phyloP scores from a whole-genome alignment of 805 yeast species.

The Zygosaccharomyces siamensis region DNA sequence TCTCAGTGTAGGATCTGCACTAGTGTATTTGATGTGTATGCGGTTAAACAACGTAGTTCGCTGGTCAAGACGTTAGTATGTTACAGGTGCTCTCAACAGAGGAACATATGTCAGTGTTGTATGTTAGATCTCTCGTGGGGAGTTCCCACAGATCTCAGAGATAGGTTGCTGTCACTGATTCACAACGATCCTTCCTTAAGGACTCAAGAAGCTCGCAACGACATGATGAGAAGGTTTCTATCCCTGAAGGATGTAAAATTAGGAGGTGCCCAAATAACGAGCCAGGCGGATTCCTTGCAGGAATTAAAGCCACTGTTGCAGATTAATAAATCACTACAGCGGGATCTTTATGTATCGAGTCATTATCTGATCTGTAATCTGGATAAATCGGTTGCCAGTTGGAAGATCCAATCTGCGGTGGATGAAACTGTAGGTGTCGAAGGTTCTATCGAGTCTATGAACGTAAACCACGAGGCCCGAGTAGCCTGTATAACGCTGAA shows the following conservation, averaged over 20 bases:
- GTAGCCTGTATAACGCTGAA: constrained; percentile 29
- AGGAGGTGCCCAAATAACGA: constrained; percentile 37
- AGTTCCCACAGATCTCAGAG: constrained; percentile 73
- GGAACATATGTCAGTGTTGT: constrained; percentile 86
- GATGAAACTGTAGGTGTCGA: constrained; percentile 29
- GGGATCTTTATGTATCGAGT: constrained; percentile 31
- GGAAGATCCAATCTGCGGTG: constrained; percentile 49
- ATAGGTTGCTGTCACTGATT: constrained; percentile 72
- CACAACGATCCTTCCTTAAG: constrained; percentile 39
- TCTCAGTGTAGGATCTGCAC: constrained; percentile 84
- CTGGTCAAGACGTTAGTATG: constrained; percentile 68
- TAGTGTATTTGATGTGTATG: constrained; percentile 73
- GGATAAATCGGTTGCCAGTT: constrained; percentile 61
- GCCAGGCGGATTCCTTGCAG: constrained; percentile 19
- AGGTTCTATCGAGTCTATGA: constrained; percentile 23
- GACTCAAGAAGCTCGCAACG: constrained; percentile 44
- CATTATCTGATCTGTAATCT: constrained; percentile 76
- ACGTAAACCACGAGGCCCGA: constrained; percentile 26
- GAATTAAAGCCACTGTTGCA: constrained; percentile 14
- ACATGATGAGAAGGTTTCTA: constrained; percentile 50
- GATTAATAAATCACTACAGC: background rate
- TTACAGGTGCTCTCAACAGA: constrained; percentile 67
- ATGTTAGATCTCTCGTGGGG: constrained; percentile 77
- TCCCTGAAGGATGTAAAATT: constrained; percentile 46
- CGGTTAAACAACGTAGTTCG: constrained; percentile 44